Percentiles rank a stretch among this genome's conserved stretches.
Evolutionary conservation across 2,329 filamentous ascomycete species (phyloP).

Genomic region (Endoconidiophora laricicola): DNA sequence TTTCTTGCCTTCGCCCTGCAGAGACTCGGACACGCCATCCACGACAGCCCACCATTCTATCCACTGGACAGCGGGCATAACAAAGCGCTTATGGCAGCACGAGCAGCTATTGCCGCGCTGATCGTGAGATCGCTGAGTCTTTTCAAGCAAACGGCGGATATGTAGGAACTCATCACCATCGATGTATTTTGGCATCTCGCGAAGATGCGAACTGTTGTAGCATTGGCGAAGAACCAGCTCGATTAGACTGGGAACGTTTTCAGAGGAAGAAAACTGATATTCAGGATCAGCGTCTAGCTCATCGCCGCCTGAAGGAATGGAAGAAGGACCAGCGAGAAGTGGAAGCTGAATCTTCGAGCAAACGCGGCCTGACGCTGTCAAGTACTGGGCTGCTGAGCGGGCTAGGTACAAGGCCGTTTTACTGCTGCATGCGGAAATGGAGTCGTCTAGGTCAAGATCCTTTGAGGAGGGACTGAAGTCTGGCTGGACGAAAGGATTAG

Average conservation of each 20-base stretch:
- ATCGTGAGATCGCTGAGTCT: constrained; percentile 20
- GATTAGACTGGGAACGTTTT: constrained; percentile 30
- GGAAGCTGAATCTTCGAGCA: constrained; percentile 1
- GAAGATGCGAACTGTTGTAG: constrained; percentile 26
- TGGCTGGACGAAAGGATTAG: constrained; percentile 44
- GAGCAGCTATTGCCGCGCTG: constrained; percentile 32
- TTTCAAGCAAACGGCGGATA: constrained; percentile 17
- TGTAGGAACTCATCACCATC: constrained; percentile 24
- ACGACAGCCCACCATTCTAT: constrained; percentile 40
- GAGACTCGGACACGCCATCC: background rate
- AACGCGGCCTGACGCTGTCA: constrained; percentile 4
- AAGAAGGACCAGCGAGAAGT: background rate
- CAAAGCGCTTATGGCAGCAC: constrained; percentile 30
- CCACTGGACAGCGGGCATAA: constrained; percentile 40
- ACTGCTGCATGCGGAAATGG: constrained; percentile 5
- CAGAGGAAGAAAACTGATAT: constrained; percentile 13
- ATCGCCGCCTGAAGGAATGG: constrained; percentile 4
- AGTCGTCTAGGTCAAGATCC: constrained; percentile 6
- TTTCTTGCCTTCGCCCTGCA: constrained; percentile 1
- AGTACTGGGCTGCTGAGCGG: constrained; percentile 11
- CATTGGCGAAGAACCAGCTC: constrained; percentile 33
- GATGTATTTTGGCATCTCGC: constrained; percentile 27
- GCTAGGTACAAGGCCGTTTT: constrained; percentile 12
- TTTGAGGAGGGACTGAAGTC: constrained; percentile 13
- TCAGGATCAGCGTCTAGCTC: constrained; percentile 8